Conservation (phyloP, 2,329 filamentous ascomycete genomes). For the Didymella sp. region DNA sequence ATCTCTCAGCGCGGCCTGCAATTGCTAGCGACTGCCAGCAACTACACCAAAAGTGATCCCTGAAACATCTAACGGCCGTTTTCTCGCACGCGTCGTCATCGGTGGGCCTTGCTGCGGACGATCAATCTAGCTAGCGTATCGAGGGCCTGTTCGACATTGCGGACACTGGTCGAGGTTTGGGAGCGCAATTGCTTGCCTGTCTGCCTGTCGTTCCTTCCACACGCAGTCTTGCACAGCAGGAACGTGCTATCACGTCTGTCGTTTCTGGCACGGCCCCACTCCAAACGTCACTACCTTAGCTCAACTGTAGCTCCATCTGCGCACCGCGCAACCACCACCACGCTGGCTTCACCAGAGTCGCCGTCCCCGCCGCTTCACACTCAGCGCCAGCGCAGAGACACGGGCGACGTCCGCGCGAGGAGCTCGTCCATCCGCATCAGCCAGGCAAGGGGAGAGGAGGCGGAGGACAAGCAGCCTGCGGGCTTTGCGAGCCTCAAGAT, state of each 20-base stretch:
- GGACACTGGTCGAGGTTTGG: background rate
- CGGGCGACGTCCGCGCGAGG: constrained; percentile 36
- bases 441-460: constrained; percentile 39
- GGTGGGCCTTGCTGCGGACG: constrained; percentile 23
- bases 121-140: constrained; percentile 22
- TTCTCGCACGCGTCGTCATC: constrained; percentile 28
- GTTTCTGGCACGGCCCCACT: constrained; percentile 19
- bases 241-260: constrained; percentile 13
- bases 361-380: constrained; percentile 37
- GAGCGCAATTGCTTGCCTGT: constrained; percentile 6
- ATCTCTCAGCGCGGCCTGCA: background rate
- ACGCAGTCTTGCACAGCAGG: background rate
- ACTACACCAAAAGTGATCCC: background rate
- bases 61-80: constrained; percentile 8
- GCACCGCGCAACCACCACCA: constrained; percentile 27
- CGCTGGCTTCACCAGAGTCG: constrained; percentile 39
- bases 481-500: constrained; percentile 57
- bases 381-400: constrained; percentile 40
- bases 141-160: constrained; percentile 19
- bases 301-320: constrained; percentile 11
- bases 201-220: constrained; percentile 12
- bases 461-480: constrained; percentile 31
- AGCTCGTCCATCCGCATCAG: constrained; percentile 44
- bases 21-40: constrained; percentile 8
- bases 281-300: constrained; percentile 13